Evolutionary conservation across 306 rosid genomes (phyloP), one percentile per base, ranked within the genome.

Genomic region (Astragalus membranaceus): DNA sequence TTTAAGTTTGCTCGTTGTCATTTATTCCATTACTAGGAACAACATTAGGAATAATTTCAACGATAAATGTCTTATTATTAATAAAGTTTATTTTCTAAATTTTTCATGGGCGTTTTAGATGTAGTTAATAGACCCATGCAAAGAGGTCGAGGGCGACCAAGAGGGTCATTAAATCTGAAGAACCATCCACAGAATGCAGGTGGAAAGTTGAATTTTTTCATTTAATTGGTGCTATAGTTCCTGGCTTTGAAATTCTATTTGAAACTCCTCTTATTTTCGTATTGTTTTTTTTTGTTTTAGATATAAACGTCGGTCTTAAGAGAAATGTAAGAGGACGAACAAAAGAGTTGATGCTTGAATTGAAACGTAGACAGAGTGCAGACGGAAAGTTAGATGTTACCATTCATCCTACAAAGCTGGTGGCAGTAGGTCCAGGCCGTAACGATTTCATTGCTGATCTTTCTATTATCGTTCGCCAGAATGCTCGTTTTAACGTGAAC

Each of bases 301-400:
- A 49, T 64, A 17, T 8, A 39, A 48, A 7, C 23, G 35, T 58
- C 51, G 5, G 5, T 26, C 74, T 65, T 44, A 72, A 54, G 75
- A 81, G 4, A 47, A 72, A 30, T 15, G 61, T 75, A 53, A 77
- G 85, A 77, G 85, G 79, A 47, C 64, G 11, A 41, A 72, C 75
- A 43, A 76, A 48, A 72, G 81, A 72, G 29, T 39, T 67, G 78
- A 48, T 0, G 6, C 39, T 81, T 67, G 46, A 81, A 72, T 60
- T 52, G 76, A 81, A 81, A 74, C 82, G 73, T 37, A 66, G 46
- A 61, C 69, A 47, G 70, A 81, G 85, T 62, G 60, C 52, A 11
- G 85, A 81, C 48, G 82, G 85, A 51, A 81, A 81, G 79, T 37
- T 81, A 71, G 85, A 81, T 67, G 85, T 81, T 72, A 6, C 62